Conservation (phyloP, 768 basidiomycete genomes). For the Lyophyllum shimeji region DNA sequence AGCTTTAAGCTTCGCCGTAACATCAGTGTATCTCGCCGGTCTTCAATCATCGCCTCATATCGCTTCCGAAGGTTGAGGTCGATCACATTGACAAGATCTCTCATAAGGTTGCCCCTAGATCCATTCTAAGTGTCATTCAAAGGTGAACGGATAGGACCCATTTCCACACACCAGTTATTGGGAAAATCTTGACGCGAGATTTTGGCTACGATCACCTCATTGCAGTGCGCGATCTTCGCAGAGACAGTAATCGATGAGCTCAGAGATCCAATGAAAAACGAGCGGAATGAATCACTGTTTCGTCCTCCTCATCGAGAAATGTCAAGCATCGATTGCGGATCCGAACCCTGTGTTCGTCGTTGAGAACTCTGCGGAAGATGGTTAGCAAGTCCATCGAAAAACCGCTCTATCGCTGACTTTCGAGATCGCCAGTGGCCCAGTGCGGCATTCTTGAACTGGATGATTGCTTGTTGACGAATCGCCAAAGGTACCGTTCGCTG, state of each 20-base stretch:
- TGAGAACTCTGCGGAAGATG: conserved; percentile 51
- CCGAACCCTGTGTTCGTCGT: conserved; percentile 62
- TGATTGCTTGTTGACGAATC: conserved; percentile 79
- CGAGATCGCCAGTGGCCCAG: conserved; percentile 74
- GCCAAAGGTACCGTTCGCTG: conserved; percentile 56
- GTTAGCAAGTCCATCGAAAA: conserved; percentile 1
- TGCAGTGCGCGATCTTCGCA: conserved; percentile 73
- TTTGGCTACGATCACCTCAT: conserved; percentile 72
- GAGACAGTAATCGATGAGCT: conserved; percentile 5
- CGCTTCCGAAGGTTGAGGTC: conserved; percentile 51
- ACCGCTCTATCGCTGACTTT: conserved; percentile 47
- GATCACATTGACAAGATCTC: conserved; percentile 54
- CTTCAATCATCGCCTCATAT: conserved; percentile 38
- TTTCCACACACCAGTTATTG: conserved; percentile 54
- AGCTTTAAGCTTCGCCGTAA: conserved; percentile 64
- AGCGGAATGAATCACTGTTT: conserved; percentile 49
- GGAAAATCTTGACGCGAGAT: conserved; percentile 81
- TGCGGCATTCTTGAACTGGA: conserved; percentile 86
- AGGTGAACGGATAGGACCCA: neutral
- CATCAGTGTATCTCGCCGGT: conserved; percentile 44
- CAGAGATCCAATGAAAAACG: conserved; percentile 4
- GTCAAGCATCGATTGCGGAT: conserved; percentile 65
- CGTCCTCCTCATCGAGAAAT: conserved; percentile 77
- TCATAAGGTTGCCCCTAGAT: conserved; percentile 59
- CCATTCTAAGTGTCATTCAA: neutral